A percentile compares a stretch with the other conserved stretches of the same genome.
These are phyloP conservation scores for Cenchrus purpureus DNA, from an alignment of 176 grass and related monocot genomes.

Conservation along the genomic window DNA sequence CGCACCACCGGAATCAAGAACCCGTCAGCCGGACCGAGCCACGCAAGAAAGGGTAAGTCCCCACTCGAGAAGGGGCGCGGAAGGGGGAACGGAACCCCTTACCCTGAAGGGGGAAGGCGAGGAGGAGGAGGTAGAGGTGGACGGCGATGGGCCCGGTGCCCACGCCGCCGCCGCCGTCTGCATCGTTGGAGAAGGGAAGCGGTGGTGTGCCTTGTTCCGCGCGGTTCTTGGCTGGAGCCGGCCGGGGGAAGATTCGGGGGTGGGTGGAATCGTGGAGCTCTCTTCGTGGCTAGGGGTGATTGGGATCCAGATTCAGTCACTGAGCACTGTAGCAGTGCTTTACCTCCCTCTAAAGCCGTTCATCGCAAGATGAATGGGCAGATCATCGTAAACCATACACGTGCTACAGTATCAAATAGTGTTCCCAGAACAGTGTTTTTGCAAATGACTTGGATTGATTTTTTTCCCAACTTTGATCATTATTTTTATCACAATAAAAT, in stretches of 20 bases:
- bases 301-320: neutral
- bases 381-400: no score
- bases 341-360: no score
- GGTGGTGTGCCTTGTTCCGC: neutral
- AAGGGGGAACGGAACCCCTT: slow-evolving; percentile 27
- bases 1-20: slow-evolving; percentile 15
- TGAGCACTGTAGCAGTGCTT: no score
- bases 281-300: slow-evolving; percentile 15
- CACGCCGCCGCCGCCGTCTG: slow-evolving; percentile 57
- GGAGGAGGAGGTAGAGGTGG: slow-evolving; percentile 49
- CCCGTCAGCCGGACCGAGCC: slow-evolving; percentile 14
- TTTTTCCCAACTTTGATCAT: no score
- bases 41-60: neutral
- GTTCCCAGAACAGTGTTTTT: no score
- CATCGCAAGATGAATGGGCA: no score
- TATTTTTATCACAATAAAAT: no score
- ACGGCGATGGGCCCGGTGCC: slow-evolving; percentile 38
- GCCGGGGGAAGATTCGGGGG: neutral
- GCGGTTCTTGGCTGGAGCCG: slow-evolving; percentile 12
- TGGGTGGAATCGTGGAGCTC: slow-evolving; percentile 15
- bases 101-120: slow-evolving; percentile 27
- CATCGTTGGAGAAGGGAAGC: slow-evolving; percentile 42
- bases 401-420: no score
- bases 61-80: neutral
- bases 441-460: no score